These are phyloP conservation scores for Annona squamosa DNA, from an alignment of 164 flowering plant genomes.

Conservation along the genomic window DNA sequence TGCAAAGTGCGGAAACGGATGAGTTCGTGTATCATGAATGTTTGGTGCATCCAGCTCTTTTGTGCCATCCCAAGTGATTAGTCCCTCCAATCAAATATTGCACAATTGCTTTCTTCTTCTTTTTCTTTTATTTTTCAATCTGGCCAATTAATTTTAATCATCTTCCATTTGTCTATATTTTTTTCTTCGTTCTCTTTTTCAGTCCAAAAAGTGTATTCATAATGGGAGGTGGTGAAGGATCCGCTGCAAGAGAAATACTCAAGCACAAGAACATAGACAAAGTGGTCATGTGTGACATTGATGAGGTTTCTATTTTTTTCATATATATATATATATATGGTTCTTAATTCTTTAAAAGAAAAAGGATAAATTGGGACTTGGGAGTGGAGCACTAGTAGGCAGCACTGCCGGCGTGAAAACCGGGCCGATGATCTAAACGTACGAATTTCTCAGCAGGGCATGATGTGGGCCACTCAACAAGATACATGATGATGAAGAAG, in stretches of 20 bases:
- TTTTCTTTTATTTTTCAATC: not conserved
- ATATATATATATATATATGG: not conserved
- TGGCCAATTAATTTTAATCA: not conserved
- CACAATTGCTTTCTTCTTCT: not conserved
- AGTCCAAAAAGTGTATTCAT: conserved; percentile 76
- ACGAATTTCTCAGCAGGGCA: too few relatives aligned
- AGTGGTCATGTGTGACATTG: conserved; percentile 91
- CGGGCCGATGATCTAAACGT: too few relatives aligned
- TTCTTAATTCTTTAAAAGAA: not conserved
- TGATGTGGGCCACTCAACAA: too few relatives aligned
- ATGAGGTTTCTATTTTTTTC: conserved; percentile 37
- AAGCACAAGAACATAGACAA: conserved; percentile 56
- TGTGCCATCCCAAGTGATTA: conserved; percentile 55
- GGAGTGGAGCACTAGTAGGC: not conserved
- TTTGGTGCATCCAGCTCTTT: conserved; percentile 72
- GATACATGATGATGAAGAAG: too few relatives aligned
- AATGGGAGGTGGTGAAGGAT: conserved; percentile 98
- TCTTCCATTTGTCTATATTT: not conserved
- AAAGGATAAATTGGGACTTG: not conserved
- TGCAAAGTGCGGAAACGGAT: conserved; percentile 85
- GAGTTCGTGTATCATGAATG: conserved; percentile 86
- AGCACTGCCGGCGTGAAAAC: too few relatives aligned
- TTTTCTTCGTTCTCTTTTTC: conserved; percentile 5
- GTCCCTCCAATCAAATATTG: conserved; percentile 3
- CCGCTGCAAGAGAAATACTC: conserved; percentile 77